phyloP scores from a whole-genome alignment of 306 rosid species.

The Leucaena leucocephala region DNA sequence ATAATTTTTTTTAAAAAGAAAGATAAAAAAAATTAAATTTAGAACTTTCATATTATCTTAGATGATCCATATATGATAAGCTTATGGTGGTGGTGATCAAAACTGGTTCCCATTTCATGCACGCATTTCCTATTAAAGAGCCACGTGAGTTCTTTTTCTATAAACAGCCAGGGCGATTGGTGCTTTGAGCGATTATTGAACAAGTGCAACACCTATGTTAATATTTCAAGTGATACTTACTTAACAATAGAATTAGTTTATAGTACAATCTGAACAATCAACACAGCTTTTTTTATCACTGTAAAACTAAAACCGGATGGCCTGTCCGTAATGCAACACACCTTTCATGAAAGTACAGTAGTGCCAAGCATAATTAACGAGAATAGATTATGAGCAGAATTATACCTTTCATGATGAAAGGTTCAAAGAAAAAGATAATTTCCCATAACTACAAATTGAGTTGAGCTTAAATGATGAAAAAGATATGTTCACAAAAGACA shows the following conservation, averaged over 20 bases:
- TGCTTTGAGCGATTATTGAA: not conserved
- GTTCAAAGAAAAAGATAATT: not conserved
- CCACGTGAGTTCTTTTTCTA: not conserved
- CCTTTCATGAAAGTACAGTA: not conserved
- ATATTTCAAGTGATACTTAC: not conserved
- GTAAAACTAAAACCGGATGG: too few relatives aligned
- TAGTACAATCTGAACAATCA: too few relatives aligned
- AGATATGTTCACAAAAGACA: not conserved
- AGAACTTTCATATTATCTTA: too few relatives aligned
- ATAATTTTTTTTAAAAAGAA: too few relatives aligned
- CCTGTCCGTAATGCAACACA: not conserved
- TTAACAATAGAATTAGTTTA: too few relatives aligned
- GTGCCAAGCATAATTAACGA: not conserved
- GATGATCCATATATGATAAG: too few relatives aligned
- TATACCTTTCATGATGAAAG: not conserved
- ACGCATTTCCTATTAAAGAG: too few relatives aligned
- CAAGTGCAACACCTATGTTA: not conserved
- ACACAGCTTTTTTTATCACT: too few relatives aligned
- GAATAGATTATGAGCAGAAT: not conserved
- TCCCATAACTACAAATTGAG: not conserved
- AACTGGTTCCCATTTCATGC: too few relatives aligned
- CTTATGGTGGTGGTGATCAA: too few relatives aligned
- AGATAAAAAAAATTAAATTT: too few relatives aligned
- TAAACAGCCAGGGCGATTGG: not conserved
- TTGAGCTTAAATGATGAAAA: conserved; percentile 4